Evolutionary conservation across 202 grass and related monocot species (phyloP), one percentile per base, ranked within the genome.

Genomic region (Hordeum pubiflorum): DNA sequence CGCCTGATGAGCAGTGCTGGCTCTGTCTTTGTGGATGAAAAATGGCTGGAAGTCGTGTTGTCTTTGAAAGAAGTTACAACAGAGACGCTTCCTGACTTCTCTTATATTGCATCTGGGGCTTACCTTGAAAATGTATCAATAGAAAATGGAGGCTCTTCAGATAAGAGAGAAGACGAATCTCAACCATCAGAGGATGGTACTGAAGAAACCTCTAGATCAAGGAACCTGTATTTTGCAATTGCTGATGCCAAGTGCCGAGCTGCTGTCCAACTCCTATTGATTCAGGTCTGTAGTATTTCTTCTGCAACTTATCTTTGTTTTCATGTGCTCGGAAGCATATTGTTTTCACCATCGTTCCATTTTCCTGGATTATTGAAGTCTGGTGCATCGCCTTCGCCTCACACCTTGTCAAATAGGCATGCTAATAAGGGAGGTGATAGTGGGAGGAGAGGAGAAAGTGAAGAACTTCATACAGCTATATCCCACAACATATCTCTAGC

Each of bases 1-100:
- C 92, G 91, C 76, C 82, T 99, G 71, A 99, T 99, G 97, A 99
- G 87, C 92, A 93, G 89, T 76, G 93, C 92, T 26, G 97, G 97
- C 67, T 91, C 97, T 65, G 84, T 93, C 84, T 96, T 99, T 70
- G 63, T 87, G 62, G 97, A 99, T 75, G 93, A 91, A 58, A 99
- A 99, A 81, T 99, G 97, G 97, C 76, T 90, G 70, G 83, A 91
- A 78, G 97, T 99, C 2, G 93, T 89, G 66, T 74, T 93, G 36
- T 92, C 97, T 72, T 89, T 99, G 85, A 99, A 99, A 89, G 97
- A 99, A 90, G 91, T 57, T 84, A 71, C 97, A 58, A 90, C 72
- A 1, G 91, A 88, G 77, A 99, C 93, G 9, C 97, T 99, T 77
- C 93, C 97, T 77, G 93, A 96, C 85, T 99, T 99, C 68, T 88